Percentiles rank a stretch among this genome's conserved stretches.
phyloP scores from a whole-genome alignment of 495 filamentous ascomycete species.

The Aspergillus avenaceus region DNA sequence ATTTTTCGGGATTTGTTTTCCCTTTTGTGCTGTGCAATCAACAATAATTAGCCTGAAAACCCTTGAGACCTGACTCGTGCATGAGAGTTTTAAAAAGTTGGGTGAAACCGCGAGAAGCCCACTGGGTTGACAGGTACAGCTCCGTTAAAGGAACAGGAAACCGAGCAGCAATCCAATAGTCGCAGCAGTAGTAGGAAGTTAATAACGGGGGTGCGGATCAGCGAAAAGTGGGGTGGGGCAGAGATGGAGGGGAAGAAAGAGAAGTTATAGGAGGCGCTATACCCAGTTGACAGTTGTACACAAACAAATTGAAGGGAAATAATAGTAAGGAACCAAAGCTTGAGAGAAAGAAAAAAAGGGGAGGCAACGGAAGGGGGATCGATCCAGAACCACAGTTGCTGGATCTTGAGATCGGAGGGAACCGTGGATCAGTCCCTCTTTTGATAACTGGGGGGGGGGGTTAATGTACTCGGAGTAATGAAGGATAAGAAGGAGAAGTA shows the following conservation, averaged over 20 bases:
- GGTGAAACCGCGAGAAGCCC: not conserved
- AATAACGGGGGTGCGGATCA: slow-evolving; percentile 11
- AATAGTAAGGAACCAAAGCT: not conserved
- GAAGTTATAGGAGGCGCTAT: not conserved
- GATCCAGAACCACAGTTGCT: slow-evolving; percentile 1
- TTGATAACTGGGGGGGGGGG: not conserved
- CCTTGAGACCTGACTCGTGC: no score
- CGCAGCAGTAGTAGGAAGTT: slow-evolving; percentile 13
- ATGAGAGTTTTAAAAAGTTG: no score
- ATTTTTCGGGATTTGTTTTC: not conserved
- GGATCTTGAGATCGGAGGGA: not conserved
- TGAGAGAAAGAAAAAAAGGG: no score
- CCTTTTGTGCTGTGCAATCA: not conserved
- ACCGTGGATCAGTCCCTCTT: not conserved
- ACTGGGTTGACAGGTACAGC: not conserved
- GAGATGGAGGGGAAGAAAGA: not conserved
- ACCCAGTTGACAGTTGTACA: no score
- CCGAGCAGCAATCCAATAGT: slow-evolving; percentile 2
- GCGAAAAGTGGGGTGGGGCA: slow-evolving; percentile 1
- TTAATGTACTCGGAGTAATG: not conserved
- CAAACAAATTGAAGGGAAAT: not conserved
- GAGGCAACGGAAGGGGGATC: not conserved
- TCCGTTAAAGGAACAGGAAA: slow-evolving; percentile 3
- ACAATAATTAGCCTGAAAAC: no score
- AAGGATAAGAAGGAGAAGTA: not conserved